Base-by-base conservation (phyloP, 2,329 filamentous ascomycete genomes). In the Penicillium sp. region DNA sequence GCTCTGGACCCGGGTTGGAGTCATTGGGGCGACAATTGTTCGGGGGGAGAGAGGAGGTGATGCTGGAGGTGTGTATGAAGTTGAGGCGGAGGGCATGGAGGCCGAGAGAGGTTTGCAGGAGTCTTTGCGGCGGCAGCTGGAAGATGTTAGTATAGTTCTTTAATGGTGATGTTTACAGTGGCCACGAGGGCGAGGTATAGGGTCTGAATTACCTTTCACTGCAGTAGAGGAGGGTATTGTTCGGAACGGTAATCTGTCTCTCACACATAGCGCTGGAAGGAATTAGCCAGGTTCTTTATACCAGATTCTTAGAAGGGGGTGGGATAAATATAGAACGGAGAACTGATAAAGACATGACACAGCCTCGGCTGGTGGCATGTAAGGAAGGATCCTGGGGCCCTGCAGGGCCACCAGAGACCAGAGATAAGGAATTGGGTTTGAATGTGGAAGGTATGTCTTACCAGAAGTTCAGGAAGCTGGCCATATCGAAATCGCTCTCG, bases 171-270 rank as follows among this genome's bases (percentile, higher is more conserved):
- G n/a, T n/a, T n/a, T n/a, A n/a, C n/a, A n/a, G n/a, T n/a, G n/a
- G n/a, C n/a, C n/a, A n/a, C n/a, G n/a, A n/a, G n/a, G n/a, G n/a
- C n/a, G n/a, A n/a, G 23, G 51, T 32, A 44, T 30, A 33, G 29
- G 18, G 13, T 37, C 36, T 18, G 13, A 5, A 46, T 29, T 77
- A 86, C 83, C 79, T 80, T 75, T 86, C 82, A 45, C 83, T 86
- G 73, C 84, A 87, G 67, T 87, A 87, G 37, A 87, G 74, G 33
- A 85, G 76, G 13, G 77, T 78, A 64, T 82, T 82, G 67, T 80
- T 80, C 13, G 84, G 84, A 26, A 80, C 78, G 46, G 83, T 79
- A 62, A 87, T 86, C 71, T 86, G 84, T 68, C 80, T 84, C 68
- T 87, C 84, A 69, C 84, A 87, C 64, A 80, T 84, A 56, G 84